These are phyloP conservation scores for Furcasterigmium sp. DNA, from an alignment of 2,329 filamentous ascomycete species.

Conservation along the genomic window DNA sequence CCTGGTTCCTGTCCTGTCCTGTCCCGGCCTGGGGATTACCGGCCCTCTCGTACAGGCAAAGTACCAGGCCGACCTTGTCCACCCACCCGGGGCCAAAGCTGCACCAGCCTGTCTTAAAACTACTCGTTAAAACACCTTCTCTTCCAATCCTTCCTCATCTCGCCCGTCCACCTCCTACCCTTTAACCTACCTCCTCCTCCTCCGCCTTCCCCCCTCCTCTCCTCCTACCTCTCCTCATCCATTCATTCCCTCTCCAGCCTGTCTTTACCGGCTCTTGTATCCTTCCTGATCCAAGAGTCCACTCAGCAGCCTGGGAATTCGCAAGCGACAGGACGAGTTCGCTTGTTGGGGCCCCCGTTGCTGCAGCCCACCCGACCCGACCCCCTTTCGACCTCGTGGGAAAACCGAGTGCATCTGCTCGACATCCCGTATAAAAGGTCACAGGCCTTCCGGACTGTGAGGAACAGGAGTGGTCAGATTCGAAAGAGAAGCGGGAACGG, in stretches of 20 bases:
- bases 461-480: slow-evolving; percentile 22
- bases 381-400: slow-evolving; percentile 5
- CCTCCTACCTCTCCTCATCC: slow-evolving; percentile 37
- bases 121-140: slow-evolving; percentile 38
- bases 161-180: slow-evolving; percentile 49
- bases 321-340: slow-evolving; percentile 13
- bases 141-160: slow-evolving; percentile 52
- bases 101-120: slow-evolving; percentile 8
- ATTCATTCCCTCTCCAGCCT: slow-evolving; percentile 50
- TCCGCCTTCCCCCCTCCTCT: slow-evolving; percentile 25
- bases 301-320: slow-evolving; percentile 9
- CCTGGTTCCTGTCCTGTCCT: neutral
- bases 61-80: slow-evolving; percentile 3
- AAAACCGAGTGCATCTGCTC: slow-evolving; percentile 4
- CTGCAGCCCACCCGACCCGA: slow-evolving; percentile 6
- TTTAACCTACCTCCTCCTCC: slow-evolving; percentile 31
- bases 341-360: slow-evolving; percentile 18
- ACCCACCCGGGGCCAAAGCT: slow-evolving; percentile 9
- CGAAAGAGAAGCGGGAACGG: slow-evolving; percentile 20
- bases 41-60: neutral
- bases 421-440: slow-evolving; percentile 4
- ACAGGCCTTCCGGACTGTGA: slow-evolving; percentile 4
- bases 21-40: slow-evolving; percentile 4
- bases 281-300: slow-evolving; percentile 14
- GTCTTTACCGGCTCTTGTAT: slow-evolving; percentile 39